A percentile compares a stretch with the other conserved stretches of the same genome.
phyloP scores from a whole-genome alignment of 106 monocot genomes.

The Gastrodia elata region DNA sequence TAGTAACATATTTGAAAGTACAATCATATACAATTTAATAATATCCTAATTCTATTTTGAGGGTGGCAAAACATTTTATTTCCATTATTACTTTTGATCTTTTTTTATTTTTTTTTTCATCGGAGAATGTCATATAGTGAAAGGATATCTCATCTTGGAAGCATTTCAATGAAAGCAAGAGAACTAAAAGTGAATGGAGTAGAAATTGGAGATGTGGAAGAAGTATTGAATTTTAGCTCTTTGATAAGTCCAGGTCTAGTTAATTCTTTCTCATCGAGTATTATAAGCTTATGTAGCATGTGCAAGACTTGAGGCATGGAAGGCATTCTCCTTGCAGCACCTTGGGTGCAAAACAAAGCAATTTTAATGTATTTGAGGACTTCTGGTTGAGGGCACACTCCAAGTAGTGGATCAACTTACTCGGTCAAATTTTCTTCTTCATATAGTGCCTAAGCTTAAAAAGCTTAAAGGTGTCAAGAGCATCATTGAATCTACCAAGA shows the following conservation, averaged over 20 bases:
- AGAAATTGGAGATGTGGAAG: background rate
- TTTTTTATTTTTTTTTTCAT: no score
- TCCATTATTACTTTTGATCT: no score
- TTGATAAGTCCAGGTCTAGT: constrained; percentile 45
- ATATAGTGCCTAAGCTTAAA: constrained; percentile 58
- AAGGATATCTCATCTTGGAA: constrained; percentile 34
- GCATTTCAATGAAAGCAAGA: constrained; percentile 21
- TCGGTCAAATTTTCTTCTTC: constrained; percentile 38
- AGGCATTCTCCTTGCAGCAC: constrained; percentile 40
- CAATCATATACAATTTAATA: no score
- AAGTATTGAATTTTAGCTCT: constrained; percentile 19
- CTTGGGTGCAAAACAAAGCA: constrained; percentile 70
- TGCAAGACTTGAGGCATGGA: constrained; percentile 52
- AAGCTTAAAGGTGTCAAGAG: no score
- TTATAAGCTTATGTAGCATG: constrained; percentile 45
- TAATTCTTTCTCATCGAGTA: constrained; percentile 42
- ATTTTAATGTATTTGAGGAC: constrained; percentile 52
- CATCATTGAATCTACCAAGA: no score
- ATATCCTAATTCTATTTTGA: no score
- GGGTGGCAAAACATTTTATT: no score
- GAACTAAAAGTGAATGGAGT: constrained; percentile 16
- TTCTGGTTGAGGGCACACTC: constrained; percentile 49
- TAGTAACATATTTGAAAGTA: no score
- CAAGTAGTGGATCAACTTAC: constrained; percentile 41
- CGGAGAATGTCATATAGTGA: no score